These are phyloP conservation scores for Malassezia globosa DNA, from an alignment of 1,284 basidiomycete genomes.

Conservation along the genomic window DNA sequence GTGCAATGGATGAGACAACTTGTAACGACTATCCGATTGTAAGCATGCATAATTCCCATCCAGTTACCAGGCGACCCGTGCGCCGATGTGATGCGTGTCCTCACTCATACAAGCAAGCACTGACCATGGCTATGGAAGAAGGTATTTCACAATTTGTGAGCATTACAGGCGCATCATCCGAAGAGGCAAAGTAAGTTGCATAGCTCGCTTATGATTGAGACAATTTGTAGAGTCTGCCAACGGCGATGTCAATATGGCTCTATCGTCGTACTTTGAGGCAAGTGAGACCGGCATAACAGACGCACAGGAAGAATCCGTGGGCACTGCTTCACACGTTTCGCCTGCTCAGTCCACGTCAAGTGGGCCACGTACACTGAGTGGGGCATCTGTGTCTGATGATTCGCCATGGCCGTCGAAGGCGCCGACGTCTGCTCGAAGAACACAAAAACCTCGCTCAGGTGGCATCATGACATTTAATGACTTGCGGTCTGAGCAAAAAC, in stretches of 20 bases:
- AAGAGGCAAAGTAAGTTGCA: conserved; percentile 48
- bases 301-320: conserved; percentile 2
- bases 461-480: conserved; percentile 48
- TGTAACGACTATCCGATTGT: background rate
- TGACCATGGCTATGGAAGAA: conserved; percentile 24
- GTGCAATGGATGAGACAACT: background rate
- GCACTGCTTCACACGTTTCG: background rate
- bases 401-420: conserved; percentile 9
- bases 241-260: conserved; percentile 47
- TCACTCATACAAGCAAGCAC: background rate
- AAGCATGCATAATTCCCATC: conserved; percentile 2
- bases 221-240: conserved; percentile 47
- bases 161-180: conserved; percentile 44
- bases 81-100: background rate
- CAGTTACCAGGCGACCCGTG: conserved; percentile 9
- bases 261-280: conserved; percentile 47
- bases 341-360: conserved; percentile 6
- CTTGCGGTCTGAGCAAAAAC: conserved; percentile 25
- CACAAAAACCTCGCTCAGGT: conserved; percentile 9
- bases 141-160: conserved; percentile 32
- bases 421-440: background rate
- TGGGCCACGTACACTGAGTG: conserved; percentile 47
- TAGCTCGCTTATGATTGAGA: conserved; percentile 41
- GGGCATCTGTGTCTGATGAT: conserved; percentile 21
- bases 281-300: conserved; percentile 15